Conservation (phyloP, 345 rosid genomes). For the Eucalyptus tenuipes region DNA sequence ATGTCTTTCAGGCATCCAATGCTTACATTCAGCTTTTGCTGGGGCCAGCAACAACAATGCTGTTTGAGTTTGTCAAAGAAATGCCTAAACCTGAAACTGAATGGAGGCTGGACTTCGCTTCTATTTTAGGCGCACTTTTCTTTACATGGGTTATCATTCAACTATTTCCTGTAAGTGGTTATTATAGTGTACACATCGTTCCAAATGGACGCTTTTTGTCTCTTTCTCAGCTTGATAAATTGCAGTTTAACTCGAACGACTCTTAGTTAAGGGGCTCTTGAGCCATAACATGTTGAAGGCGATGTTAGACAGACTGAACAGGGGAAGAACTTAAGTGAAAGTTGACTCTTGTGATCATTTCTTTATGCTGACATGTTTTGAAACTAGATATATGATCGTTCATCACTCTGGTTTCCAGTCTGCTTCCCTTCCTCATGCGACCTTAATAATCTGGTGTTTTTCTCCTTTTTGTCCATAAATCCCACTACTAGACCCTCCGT, state of each 20-base stretch:
- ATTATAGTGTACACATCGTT: neutral
- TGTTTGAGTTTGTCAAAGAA: constrained; percentile 66
- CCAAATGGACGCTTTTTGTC: neutral
- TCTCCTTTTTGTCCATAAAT: neutral
- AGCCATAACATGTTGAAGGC: neutral
- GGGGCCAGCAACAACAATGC: constrained; percentile 28
- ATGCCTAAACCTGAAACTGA: constrained; percentile 52
- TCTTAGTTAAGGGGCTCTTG: neutral
- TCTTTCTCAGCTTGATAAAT: neutral
- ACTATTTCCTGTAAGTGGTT: constrained; percentile 77
- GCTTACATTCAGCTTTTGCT: constrained; percentile 52
- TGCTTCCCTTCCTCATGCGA: neutral
- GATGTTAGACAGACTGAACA: neutral
- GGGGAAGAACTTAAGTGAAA: neutral
- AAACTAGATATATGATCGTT: neutral
- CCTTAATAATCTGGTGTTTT: neutral
- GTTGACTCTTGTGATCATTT: neutral
- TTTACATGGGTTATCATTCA: constrained; percentile 72
- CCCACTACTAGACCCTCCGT: neutral
- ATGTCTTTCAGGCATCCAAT: constrained; percentile 58
- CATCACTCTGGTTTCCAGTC: neutral
- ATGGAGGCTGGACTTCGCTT: constrained; percentile 51
- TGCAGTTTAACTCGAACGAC: neutral
- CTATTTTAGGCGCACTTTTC: constrained; percentile 76
- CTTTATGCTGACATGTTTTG: neutral